Evolutionary conservation across 805 yeast genomes (phyloP).

Genomic region (Cyberlindnera maclurae): DNA sequence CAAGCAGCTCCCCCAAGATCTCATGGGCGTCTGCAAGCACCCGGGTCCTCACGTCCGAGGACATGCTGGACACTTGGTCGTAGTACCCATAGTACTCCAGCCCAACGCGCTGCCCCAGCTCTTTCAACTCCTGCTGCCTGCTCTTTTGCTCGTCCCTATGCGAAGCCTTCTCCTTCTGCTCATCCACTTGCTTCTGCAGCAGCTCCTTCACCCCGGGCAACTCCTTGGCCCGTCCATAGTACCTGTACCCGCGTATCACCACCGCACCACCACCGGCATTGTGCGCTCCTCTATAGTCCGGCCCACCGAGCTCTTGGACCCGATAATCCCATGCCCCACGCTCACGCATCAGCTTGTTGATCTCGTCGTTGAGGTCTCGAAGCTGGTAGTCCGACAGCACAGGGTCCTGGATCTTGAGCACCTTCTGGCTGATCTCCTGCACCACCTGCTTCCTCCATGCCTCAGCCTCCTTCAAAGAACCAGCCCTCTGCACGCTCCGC

Average conservation of each 20-base stretch:
- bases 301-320: constrained; percentile 66
- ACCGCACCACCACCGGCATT: constrained; percentile 14
- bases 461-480: constrained; percentile 56
- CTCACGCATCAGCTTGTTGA: constrained; percentile 62
- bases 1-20: constrained; percentile 1
- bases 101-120: constrained; percentile 24
- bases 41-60: background rate
- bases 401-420: constrained; percentile 59
- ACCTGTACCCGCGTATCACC: constrained; percentile 31
- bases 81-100: constrained; percentile 38
- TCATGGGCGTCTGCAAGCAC: background rate
- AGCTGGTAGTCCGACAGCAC: constrained; percentile 52
- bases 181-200: constrained; percentile 29
- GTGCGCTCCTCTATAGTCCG: constrained; percentile 39
- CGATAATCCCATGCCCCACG: constrained; percentile 74
- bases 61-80: constrained; percentile 12
- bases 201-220: constrained; percentile 61
- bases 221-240: constrained; percentile 80
- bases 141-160: constrained; percentile 13
- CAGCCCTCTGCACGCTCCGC: constrained; percentile 44
- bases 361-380: constrained; percentile 65
- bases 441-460: constrained; percentile 58
- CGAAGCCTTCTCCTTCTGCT: constrained; percentile 14
- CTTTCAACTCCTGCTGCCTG: constrained; percentile 19
- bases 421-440: constrained; percentile 53